Base-by-base conservation (phyloP, 345 rosid genomes). In the Citrus glauca region DNA sequence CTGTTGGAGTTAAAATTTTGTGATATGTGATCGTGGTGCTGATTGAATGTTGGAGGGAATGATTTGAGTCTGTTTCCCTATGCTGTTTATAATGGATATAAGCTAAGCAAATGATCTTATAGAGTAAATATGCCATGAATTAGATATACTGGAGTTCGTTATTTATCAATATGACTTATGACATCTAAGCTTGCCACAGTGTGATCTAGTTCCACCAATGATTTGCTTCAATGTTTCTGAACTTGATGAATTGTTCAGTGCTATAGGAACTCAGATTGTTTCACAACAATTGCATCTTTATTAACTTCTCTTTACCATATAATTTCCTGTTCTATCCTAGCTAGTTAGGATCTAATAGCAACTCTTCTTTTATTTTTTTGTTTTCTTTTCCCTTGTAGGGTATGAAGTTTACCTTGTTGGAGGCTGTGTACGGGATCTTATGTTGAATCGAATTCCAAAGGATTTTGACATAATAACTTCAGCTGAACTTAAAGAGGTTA, bases 391-490 rank as follows among this genome's bases (percentile, higher is more conserved):
- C 24, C 7, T 25, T 77, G 62, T 74, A 94, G 99, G 99, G 56
- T 84, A 86, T 82, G 92, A 90, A 72, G 99, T 91, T 71, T 93
- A 94, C 82, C 98, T 94, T 73, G 99, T 97, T 9, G 99, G 98
- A 78, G 99, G 99, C 13, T 93, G 98, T 72, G 98, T 97, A 50
- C 85, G 99, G 70, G 99, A 97, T 90, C 97, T 97, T 82, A 86
- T 94, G 61, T 80, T 97, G 80, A 90, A 91, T 83, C 81, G 91
- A 83, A 88, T 80, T 37, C 99, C 99, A 0, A 91, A 92, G 76
- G 99, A 97, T 83, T 97, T 94, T 20, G 97, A 97, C 82, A 80
- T 97, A 62, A 81, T 97, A 71, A 97, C 99, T 50, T 88, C 98
- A 68, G 98, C 98, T 53, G 88, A 94, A 79, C 98, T 97, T 77